phyloP scores from a whole-genome alignment of 257 asterid genomes.

The Misopates orontium region DNA sequence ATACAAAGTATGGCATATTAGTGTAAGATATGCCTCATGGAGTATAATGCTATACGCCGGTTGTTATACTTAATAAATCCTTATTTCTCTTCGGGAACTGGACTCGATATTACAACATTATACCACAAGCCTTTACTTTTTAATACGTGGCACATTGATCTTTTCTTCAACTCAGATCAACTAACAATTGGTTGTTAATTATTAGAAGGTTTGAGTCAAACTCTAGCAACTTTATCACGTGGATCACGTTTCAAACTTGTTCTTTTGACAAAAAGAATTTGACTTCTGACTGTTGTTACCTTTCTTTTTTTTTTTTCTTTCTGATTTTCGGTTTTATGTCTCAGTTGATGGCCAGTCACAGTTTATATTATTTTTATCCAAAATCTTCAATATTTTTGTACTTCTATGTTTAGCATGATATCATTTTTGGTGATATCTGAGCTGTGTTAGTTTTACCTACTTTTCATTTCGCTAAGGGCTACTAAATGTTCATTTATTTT shows the following conservation, averaged over 20 bases:
- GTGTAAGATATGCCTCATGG: not conserved
- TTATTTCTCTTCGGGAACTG: constrained; percentile 7
- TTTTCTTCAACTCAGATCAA: constrained; percentile 16
- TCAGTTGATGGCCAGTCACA: constrained; percentile 1
- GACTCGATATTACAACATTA: constrained; percentile 3
- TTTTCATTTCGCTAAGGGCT: constrained; percentile 4
- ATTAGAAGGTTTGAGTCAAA: not conserved
- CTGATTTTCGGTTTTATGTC: not conserved
- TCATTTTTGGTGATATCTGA: not conserved
- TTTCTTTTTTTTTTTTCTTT: not conserved
- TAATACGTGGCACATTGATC: not conserved
- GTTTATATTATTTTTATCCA: constrained; percentile 2
- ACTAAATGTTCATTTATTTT: not conserved
- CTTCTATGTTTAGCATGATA: constrained; percentile 20
- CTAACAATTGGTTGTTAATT: constrained; percentile 1
- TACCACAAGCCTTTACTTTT: not conserved
- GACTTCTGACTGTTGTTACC: not conserved
- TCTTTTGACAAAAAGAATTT: constrained; percentile 1
- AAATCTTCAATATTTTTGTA: not conserved
- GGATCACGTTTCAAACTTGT: not conserved
- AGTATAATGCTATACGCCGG: not conserved
- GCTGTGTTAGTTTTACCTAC: constrained; percentile 9
- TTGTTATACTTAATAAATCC: not conserved
- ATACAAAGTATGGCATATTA: not conserved
- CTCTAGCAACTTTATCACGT: not conserved